Evolutionary conservation across 2,329 filamentous ascomycete genomes (phyloP), one percentile per base, ranked within the genome.

Genomic region (Berkeleyomyces rouxiae): DNA sequence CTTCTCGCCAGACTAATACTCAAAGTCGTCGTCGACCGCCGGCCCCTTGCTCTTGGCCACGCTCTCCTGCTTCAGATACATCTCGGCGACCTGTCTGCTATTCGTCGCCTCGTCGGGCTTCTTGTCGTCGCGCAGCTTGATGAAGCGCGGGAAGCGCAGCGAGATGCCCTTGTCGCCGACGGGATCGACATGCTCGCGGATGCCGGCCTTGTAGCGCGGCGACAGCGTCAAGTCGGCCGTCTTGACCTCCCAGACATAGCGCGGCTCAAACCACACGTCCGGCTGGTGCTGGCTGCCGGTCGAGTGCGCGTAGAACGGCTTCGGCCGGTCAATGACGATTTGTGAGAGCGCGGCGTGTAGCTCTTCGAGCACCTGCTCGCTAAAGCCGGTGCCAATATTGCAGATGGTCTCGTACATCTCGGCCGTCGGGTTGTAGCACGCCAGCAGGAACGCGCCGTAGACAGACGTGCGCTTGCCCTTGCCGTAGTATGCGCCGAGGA

Each of bases 351-450:
- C 79, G 33, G 81, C 78, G 76, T 97, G 84, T 11, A 97, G 79
- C 43, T 91, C 87, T 69, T 95, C 88, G n/a, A 99, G 85, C 2
- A 92, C 80, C n/a, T 86, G 88, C 74, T 99, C 93, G 0, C 87
- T 92, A 75, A 99, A 99, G 2, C 93, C 93, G 0, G 93, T 99
- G 67, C 93, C 93, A 69, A 99, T 97, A 73, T 99, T 99, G 82
- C 93, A 99, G 2, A 99, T 85, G 0, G 90, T 95, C 74, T 99
- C 93, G 75, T 95, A 99, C 1, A 79, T 84, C 66, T 99, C 89
- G 1, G 80, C 83, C 59, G 74, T 78, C 0, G 86, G 76, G 72
- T 96, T 97, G 77, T 95, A 95, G 74, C 92, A 96, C 4, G 92
- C 93, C 3, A 99, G 82, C 13, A 97, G 79, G 78, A 99, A 99